Evolutionary conservation across 2,329 filamentous ascomycete genomes (phyloP).

Genomic region (Onygenales sp.): DNA sequence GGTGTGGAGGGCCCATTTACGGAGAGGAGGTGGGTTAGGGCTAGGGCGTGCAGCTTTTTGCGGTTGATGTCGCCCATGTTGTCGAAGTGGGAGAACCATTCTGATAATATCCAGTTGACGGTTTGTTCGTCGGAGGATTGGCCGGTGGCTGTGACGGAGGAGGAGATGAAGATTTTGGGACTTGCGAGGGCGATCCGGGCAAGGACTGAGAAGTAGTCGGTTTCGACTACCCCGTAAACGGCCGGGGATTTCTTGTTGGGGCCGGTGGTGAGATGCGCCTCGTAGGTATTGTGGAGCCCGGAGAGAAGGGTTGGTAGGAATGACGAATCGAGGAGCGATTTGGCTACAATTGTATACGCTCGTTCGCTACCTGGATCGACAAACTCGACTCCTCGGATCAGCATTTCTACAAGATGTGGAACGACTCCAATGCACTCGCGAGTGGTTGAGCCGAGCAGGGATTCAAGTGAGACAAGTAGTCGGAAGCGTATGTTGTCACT

Average conservation of each 20-base stretch:
- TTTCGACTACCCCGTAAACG: constrained; percentile 66
- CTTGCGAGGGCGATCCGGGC: constrained; percentile 67
- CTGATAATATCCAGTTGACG: constrained; percentile 35
- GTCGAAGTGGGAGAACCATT: constrained; percentile 42
- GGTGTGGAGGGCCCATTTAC: constrained; percentile 25
- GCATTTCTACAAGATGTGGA: constrained; percentile 48
- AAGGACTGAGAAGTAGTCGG: constrained; percentile 77
- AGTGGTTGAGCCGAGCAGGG: constrained; percentile 29
- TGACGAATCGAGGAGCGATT: constrained; percentile 55
- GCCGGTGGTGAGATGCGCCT: constrained; percentile 71
- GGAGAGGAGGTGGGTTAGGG: constrained; percentile 35
- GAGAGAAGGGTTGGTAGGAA: constrained; percentile 56
- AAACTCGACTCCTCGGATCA: constrained; percentile 54
- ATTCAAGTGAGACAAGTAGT: constrained; percentile 29
- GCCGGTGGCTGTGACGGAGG: constrained; percentile 30
- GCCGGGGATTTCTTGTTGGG: constrained; percentile 61
- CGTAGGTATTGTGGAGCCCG: constrained; percentile 57
- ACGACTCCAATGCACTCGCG: constrained; percentile 31
- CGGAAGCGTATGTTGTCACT: constrained; percentile 28
- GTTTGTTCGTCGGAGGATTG: constrained; percentile 22
- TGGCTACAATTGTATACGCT: constrained; percentile 54
- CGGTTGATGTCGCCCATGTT: constrained; percentile 36
- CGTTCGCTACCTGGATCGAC: constrained; percentile 47
- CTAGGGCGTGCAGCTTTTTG: constrained; percentile 39
- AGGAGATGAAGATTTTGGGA: constrained; percentile 56